Evolutionary conservation across 1,284 basidiomycete species (phyloP).

Genomic region (Singerocomus rubriflavus): DNA sequence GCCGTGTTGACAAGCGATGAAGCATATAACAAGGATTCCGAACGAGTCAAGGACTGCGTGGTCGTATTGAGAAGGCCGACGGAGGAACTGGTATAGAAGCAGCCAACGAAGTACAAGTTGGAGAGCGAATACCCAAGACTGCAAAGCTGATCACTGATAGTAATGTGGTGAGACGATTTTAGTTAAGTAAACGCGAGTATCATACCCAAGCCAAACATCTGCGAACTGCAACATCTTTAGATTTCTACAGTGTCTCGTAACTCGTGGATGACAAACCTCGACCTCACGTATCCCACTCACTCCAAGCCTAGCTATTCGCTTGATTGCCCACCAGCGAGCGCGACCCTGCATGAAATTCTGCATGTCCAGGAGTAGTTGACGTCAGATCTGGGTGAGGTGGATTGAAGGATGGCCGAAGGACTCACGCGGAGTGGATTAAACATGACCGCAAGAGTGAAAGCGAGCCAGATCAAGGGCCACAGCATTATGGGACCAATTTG

Average conservation of each 20-base stretch:
- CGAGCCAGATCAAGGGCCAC: slow-evolving; percentile 89
- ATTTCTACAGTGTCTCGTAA: not conserved
- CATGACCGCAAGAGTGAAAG: slow-evolving; percentile 57
- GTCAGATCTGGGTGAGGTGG: not conserved
- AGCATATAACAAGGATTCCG: not conserved
- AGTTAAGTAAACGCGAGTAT: slow-evolving; percentile 19
- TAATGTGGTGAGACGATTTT: slow-evolving; percentile 9
- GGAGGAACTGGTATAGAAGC: slow-evolving; percentile 53
- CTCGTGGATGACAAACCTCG: slow-evolving; percentile 49
- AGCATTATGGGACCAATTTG: slow-evolving; percentile 51
- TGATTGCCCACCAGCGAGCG: slow-evolving; percentile 78
- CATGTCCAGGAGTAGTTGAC: not conserved
- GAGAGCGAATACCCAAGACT: slow-evolving; percentile 74
- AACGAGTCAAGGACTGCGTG: not conserved
- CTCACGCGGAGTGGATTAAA: slow-evolving; percentile 76
- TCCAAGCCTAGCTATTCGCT: slow-evolving; percentile 58
- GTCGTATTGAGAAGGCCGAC: not conserved
- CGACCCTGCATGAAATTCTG: slow-evolving; percentile 25
- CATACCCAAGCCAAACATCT: slow-evolving; percentile 82
- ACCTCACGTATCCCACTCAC: slow-evolving; percentile 72
- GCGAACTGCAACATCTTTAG: slow-evolving; percentile 48
- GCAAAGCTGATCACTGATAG: slow-evolving; percentile 75
- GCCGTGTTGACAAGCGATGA: not conserved
- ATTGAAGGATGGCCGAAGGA: slow-evolving; percentile 16
- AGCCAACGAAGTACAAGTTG: slow-evolving; percentile 71